Evolutionary conservation across 2,329 filamentous ascomycete species (phyloP), one percentile per base, ranked within the genome.

Genomic region (Trichophyton verrucosum): DNA sequence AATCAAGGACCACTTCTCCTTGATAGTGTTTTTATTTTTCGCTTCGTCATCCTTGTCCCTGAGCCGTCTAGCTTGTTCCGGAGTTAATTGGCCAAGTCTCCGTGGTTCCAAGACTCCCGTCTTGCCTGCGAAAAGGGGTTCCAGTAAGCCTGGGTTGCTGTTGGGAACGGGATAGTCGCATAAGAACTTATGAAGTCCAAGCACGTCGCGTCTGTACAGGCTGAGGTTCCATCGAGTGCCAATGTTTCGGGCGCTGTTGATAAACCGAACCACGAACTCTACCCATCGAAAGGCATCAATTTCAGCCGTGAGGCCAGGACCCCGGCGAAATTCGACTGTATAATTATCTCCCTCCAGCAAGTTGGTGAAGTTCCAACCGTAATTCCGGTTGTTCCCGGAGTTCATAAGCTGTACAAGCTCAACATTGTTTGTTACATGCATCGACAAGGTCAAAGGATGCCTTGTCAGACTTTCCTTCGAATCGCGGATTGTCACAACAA

Each of bases 351-450:
- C 57, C 11, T 15, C 44, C 3, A 46, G 15, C 9, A 59, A 9
- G 40, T n/a, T 33, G 38, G 38, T 47, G 7, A 59, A 47, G 24
- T 59, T 59, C 38, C 38, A 59, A 11, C 9, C n/a, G 33, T 22
- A 59, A 8, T 59, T 59, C 3, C 20, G 17, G 40, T 59, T 15
- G 9, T 20, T 46, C 5, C 57, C 57, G 20, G 24, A 27, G 33
- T 59, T 59, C 57, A 59, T 59, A 8, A 59, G 42, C 57, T 27
- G 24, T 8, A 33, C 20, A 9, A 59, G 27, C 5, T 59, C 57
- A 13, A 24, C 27, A 36, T 27, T 27, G 57, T 15, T 49, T 33
- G 17, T 49, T 49, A 27, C 57, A 59, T 7, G 7, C 20, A 11
- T 49, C 42, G 15, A 59, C 24, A 9, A 24, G 27, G 4, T 24